Base-by-base conservation (phyloP, 805 yeast genomes). In the Sungouiozyma intestinalis region DNA sequence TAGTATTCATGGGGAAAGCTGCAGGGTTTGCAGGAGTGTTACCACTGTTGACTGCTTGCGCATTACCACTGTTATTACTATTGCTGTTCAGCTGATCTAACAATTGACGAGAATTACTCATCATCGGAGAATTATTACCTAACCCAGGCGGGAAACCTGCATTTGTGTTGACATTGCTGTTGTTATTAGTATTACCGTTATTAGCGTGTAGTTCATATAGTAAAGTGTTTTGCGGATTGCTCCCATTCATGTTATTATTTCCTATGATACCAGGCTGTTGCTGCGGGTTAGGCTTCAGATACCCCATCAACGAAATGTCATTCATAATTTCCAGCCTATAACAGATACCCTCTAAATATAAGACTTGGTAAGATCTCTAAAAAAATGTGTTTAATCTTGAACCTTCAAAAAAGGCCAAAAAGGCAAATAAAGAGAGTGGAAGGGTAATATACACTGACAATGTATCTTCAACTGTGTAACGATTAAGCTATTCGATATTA, bases 91-190 rank as follows among this genome's bases (percentile, higher is more conserved):
- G 38, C 40, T 51, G 55, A 32, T 51, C 53, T 20, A 52, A 35
- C 33, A 53, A 40, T 32, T 52, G 55, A 15, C 51, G 63, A 46
- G 37, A 60, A 43, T 49, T 64, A 54, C 46, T 62, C 52, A 52
- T 68, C 59, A 47, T 60, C 70, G 47, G 65, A 58, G 42, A 67
- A 63, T 18, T 67, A 68, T 24, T 24, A 24, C 29, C 11, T 11
- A 24, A 24, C 29, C 29, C 29, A 11, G 29, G 29, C 29, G 29
- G 29, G 16, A 35, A 35, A 19, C n/a, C 15, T 9, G 14, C 21
- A 19, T 19, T 35, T 8, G 16, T 17, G 14, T 46, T 67, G 66
- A 42, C 40, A 16, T 24, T 35, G 40, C 42, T 42, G n/a, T 33
- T 36, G 20, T 33, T 40, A 29, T 43, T 42, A 39, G 42, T 43